Conservation (phyloP, 2,329 filamentous ascomycete species). For the Metarhizium album region DNA sequence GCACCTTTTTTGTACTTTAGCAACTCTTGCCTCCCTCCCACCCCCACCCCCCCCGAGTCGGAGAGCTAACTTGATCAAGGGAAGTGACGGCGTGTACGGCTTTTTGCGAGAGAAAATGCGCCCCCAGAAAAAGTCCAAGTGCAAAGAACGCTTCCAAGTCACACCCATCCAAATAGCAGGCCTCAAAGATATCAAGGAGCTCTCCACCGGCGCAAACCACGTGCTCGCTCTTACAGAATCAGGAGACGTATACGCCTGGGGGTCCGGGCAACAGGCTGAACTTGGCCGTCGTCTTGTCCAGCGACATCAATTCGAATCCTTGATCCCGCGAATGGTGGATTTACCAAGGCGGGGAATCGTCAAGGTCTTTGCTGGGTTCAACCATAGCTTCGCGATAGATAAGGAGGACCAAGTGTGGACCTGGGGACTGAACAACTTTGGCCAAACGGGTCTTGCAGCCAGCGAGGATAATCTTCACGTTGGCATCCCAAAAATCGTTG, state of each 20-base stretch:
- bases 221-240: conserved; percentile 49
- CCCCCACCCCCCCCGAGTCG: too few species aligned
- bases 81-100: conserved; percentile 7
- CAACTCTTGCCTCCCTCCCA: conserved; percentile 1
- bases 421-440: conserved; percentile 64
- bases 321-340: conserved; percentile 29
- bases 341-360: conserved; percentile 22
- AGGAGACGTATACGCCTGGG: conserved; percentile 23
- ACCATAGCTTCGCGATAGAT: conserved; percentile 60
- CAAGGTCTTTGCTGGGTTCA: conserved; percentile 43
- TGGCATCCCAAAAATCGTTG: conserved; percentile 27
- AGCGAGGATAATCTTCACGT: conserved; percentile 38
- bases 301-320: conserved; percentile 35
- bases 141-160: conserved; percentile 3
- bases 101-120: conserved; percentile 11
- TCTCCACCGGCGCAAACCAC: conserved; percentile 56
- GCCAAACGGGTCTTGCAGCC: conserved; percentile 49
- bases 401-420: conserved; percentile 52
- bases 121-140: conserved; percentile 24
- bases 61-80: neutral
- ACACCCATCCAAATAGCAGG: conserved; percentile 38
- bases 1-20: conserved; percentile 51
- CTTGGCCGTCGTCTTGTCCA: conserved; percentile 38
- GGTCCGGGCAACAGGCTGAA: conserved; percentile 32
- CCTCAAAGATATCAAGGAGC: conserved; percentile 46